Evolutionary conservation across 1,139 yeast species (phyloP).

Genomic region (Hanseniaspora uvarum): DNA sequence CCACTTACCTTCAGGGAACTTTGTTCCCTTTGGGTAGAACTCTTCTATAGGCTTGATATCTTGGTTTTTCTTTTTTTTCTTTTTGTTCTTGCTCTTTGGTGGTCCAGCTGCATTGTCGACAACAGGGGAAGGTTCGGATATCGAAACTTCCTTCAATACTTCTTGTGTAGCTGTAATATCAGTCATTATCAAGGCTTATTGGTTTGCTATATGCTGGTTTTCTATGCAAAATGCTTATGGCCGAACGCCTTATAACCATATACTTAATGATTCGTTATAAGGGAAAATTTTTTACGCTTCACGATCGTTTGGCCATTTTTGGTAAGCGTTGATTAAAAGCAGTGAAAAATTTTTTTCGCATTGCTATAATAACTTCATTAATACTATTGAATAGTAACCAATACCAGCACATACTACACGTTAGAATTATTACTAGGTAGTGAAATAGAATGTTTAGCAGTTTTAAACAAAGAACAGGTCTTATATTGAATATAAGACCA

Average conservation of each 20-base stretch:
- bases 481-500: neutral
- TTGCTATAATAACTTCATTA: no score
- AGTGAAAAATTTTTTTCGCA: no score
- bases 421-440: neutral
- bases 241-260: no score
- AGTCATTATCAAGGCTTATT: no score
- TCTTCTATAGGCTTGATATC: conserved; percentile 51
- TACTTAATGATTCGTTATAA: no score
- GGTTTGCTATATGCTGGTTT: no score
- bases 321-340: no score
- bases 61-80: conserved; percentile 41
- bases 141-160: neutral
- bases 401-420: neutral
- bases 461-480: neutral
- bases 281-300: neutral
- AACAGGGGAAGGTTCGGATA: conserved; percentile 18
- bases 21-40: conserved; percentile 53
- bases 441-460: neutral
- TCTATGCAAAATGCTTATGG: no score
- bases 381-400: no score
- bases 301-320: no score
- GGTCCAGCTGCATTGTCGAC: conserved; percentile 14
- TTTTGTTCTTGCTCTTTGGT: conserved; percentile 34
- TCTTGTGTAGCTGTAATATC: neutral
- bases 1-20: conserved; percentile 86